Percentiles rank a stretch among this genome's conserved stretches.
Conservation (phyloP, 768 basidiomycete species). For the Rhizopogon vesiculosus region DNA sequence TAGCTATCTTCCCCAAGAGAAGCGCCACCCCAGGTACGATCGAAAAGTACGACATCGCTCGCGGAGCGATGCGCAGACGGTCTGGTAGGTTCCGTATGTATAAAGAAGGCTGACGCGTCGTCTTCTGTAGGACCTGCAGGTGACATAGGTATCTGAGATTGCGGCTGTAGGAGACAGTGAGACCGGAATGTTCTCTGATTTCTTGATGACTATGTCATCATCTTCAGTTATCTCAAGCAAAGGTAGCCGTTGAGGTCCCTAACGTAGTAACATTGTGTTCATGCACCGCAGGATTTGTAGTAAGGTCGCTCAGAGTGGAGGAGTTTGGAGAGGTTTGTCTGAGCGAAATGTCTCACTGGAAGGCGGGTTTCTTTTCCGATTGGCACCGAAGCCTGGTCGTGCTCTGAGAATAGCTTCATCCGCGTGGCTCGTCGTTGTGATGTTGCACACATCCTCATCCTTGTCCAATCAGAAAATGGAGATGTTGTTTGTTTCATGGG, state of each 20-base stretch:
- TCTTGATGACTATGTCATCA: background rate
- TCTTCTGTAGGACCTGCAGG: background rate
- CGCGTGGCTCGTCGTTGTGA: background rate
- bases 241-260: background rate
- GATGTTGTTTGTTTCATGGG: too few species aligned
- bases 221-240: background rate
- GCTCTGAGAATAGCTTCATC: too few species aligned
- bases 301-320: too few species aligned
- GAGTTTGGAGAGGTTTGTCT: too few species aligned
- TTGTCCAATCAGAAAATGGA: background rate
- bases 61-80: slow-evolving; percentile 2
- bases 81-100: slow-evolving; percentile 36
- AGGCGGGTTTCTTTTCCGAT: too few species aligned
- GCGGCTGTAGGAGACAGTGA: background rate
- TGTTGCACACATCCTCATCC: background rate
- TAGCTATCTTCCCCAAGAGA: slow-evolving; percentile 53
- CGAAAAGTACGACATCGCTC: slow-evolving; percentile 21
- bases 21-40: slow-evolving; percentile 12
- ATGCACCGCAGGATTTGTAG: too few species aligned
- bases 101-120: slow-evolving; percentile 18
- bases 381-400: too few species aligned
- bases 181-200: background rate
- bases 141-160: background rate
- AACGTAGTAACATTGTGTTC: background rate
- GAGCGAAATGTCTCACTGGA: too few species aligned